These are phyloP conservation scores for Alternaria gansuensis DNA, from an alignment of 2,329 filamentous ascomycete genomes.

Conservation along the genomic window DNA sequence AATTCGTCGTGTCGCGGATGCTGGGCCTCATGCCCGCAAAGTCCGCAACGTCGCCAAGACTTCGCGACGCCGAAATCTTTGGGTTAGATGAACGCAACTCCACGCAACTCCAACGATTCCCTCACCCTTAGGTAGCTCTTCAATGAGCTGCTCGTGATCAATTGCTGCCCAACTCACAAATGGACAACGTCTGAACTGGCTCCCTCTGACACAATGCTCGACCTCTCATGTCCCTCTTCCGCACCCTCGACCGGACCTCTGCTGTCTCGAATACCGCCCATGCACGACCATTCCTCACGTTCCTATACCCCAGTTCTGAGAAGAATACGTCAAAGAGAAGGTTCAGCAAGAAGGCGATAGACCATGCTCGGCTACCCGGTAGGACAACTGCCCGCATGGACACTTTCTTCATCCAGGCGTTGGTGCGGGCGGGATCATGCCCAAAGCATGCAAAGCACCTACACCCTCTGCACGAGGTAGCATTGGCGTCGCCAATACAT, in stretches of 20 bases:
- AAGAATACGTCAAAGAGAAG: conserved; percentile 21
- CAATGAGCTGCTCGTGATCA: conserved; percentile 33
- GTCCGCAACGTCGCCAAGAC: conserved; percentile 21
- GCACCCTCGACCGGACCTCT: conserved; percentile 63
- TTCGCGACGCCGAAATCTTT: conserved; percentile 25
- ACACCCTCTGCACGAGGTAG: conserved; percentile 26
- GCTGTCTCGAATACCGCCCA: conserved; percentile 57
- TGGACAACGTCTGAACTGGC: conserved; percentile 30
- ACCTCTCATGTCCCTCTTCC: conserved; percentile 70
- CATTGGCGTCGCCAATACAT: conserved; percentile 8
- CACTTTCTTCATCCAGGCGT: conserved; percentile 63
- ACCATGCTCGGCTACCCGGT: conserved; percentile 16
- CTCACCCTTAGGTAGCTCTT: conserved; percentile 10
- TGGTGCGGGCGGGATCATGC: conserved; percentile 63
- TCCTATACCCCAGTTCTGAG: conserved; percentile 43
- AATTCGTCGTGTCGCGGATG: conserved; percentile 17
- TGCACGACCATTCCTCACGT: conserved; percentile 41
- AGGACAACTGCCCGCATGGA: conserved; percentile 50
- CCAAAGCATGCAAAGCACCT: conserved; percentile 57
- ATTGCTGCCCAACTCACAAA: conserved; percentile 13
- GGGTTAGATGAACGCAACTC: conserved; percentile 5
- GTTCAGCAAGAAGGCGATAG: conserved; percentile 33
- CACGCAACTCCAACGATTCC: conserved; percentile 13
- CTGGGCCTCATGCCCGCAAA: conserved; percentile 16
- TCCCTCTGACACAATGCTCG: conserved; percentile 64